These are phyloP conservation scores for Mediolabrus comicus DNA, from an alignment of 108 stramenopile species.

Conservation along the genomic window DNA sequence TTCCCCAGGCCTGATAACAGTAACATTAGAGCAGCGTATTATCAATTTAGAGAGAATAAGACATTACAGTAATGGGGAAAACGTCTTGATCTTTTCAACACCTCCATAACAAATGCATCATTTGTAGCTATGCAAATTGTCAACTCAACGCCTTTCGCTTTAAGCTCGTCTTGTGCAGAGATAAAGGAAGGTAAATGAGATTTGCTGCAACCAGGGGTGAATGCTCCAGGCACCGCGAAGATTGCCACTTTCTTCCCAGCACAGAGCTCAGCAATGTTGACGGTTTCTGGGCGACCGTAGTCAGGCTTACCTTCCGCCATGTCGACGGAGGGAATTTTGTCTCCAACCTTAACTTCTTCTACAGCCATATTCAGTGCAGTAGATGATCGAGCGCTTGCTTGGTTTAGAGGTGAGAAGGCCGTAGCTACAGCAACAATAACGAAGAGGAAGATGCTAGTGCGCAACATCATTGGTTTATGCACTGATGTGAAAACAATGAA, in stretches of 20 bases:
- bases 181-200: conserved; percentile 89
- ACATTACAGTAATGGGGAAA: neutral
- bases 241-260: conserved; percentile 86
- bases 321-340: conserved; percentile 61
- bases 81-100: conserved; percentile 8
- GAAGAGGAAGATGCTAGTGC: conserved; percentile 26
- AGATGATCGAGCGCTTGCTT: conserved; percentile 1
- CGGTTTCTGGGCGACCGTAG: conserved; percentile 52
- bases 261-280: conserved; percentile 63
- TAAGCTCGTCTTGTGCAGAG: conserved; percentile 72
- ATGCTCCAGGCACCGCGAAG: conserved; percentile 92
- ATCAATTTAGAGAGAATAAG: neutral
- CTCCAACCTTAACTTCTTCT: conserved; percentile 78
- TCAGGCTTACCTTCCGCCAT: conserved; percentile 63
- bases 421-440: conserved; percentile 7
- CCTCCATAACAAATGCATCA: conserved; percentile 85
- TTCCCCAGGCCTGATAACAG: conserved; percentile 72
- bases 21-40: neutral
- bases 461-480: conserved; percentile 3
- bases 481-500: too few relatives aligned
- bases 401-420: conserved; percentile 30
- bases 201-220: conserved; percentile 88
- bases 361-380: conserved; percentile 32
- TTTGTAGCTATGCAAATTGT: conserved; percentile 90
- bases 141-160: conserved; percentile 78